A percentile compares a stretch with the other conserved stretches of the same genome.
Conservation (phyloP, 805 yeast genomes). For the Candida caryicola region DNA sequence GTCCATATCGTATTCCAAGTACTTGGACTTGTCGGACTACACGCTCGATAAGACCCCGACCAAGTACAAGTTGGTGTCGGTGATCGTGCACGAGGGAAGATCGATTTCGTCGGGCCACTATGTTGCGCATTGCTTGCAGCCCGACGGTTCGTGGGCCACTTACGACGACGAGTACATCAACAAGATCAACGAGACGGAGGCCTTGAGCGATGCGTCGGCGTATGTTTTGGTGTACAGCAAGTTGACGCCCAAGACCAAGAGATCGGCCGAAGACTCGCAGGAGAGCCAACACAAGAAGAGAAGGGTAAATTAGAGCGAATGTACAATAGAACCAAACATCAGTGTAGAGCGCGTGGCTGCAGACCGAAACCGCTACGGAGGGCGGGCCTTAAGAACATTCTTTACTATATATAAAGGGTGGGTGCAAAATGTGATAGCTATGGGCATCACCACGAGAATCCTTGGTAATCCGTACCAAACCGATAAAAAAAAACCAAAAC, state of each 20-base stretch:
- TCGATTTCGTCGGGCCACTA: conserved; percentile 92
- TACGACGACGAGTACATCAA: conserved; percentile 92
- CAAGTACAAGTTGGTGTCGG: conserved; percentile 69
- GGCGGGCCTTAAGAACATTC: background rate
- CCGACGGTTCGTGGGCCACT: conserved; percentile 88
- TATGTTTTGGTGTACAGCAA: conserved; percentile 85
- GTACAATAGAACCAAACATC: background rate
- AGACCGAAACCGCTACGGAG: background rate
- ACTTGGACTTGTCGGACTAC: conserved; percentile 68
- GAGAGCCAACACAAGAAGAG: conserved; percentile 8
- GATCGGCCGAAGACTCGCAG: conserved; percentile 1
- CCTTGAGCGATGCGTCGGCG: conserved; percentile 81
- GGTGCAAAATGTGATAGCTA: background rate
- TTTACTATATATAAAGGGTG: background rate
- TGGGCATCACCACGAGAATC: background rate
- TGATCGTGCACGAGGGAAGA: conserved; percentile 92
- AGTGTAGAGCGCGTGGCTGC: too few relatives aligned
- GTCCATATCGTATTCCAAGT: conserved; percentile 75
- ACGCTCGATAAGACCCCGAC: conserved; percentile 33
- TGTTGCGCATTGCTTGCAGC: conserved; percentile 85
- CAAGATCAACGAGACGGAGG: conserved; percentile 66
- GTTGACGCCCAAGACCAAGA: conserved; percentile 52
- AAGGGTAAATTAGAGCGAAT: conserved; percentile 2
- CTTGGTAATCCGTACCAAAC: background rate
- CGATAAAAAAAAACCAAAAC: background rate